These are phyloP conservation scores for Sophora flavescens DNA, from an alignment of 306 rosid species.

Conservation along the genomic window DNA sequence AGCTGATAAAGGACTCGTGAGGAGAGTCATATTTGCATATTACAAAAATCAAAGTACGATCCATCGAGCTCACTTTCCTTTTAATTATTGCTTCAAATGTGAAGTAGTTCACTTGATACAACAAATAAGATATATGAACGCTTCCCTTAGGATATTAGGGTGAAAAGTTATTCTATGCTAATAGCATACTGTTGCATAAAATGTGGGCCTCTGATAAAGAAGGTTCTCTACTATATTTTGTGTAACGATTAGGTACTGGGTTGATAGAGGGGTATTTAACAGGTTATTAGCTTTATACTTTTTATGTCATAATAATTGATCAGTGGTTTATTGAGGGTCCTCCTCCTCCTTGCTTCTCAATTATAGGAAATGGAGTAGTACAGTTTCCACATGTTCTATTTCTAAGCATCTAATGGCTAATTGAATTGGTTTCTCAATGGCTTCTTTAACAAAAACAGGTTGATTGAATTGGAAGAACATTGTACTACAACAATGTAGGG, in stretches of 20 bases:
- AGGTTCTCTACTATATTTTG: background rate
- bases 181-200: background rate
- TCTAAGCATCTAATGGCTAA: background rate
- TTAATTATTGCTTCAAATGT: constrained; percentile 22
- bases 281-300: background rate
- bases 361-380: background rate
- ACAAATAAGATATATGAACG: background rate
- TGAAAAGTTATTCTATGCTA: background rate
- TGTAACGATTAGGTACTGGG: background rate
- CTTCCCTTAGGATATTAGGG: background rate
- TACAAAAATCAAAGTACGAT: background rate
- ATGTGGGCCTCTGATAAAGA: no score
- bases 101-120: background rate
- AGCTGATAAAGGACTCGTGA: constrained; percentile 11
- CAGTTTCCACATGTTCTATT: background rate
- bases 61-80: background rate
- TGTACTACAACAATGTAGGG: background rate
- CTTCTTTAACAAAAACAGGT: background rate
- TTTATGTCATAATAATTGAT: background rate
- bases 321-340: background rate
- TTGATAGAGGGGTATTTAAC: background rate
- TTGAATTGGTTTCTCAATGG: background rate
- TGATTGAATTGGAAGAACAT: background rate
- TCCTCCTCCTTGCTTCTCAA: background rate
- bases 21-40: constrained; percentile 1